Evolutionary conservation across 257 asterid genomes (phyloP).

Genomic region (Solanum appendiculatum): DNA sequence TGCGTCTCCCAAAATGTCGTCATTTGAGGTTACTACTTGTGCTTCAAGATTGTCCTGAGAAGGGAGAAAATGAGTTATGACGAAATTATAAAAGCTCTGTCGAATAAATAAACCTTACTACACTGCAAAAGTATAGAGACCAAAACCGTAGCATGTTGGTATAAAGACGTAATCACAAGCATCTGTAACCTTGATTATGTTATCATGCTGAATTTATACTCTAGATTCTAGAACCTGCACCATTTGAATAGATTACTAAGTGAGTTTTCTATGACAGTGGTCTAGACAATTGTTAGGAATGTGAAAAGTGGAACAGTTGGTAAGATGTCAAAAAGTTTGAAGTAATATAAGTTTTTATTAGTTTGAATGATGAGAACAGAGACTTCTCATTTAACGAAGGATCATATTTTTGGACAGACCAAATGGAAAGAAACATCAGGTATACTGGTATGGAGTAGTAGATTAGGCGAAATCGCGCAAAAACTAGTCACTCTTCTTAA

Average conservation of each 20-base stretch:
- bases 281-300: background rate
- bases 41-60: constrained; percentile 71
- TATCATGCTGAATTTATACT: background rate
- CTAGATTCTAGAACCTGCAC: background rate
- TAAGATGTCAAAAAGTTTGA: background rate
- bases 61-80: background rate
- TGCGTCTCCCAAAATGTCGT: constrained; percentile 80
- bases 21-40: constrained; percentile 57
- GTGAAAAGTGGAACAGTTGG: background rate
- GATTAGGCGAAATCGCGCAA: background rate
- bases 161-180: background rate
- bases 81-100: background rate
- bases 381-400: background rate
- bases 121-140: background rate
- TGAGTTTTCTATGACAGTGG: background rate
- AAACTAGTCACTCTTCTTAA: background rate
- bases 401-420: background rate
- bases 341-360: background rate
- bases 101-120: background rate
- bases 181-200: background rate
- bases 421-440: background rate
- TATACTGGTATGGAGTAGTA: background rate
- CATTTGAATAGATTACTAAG: background rate
- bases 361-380: background rate
- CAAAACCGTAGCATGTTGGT: background rate